Conservation (phyloP, 2,329 filamentous ascomycete species). For the Cladosporium sp. region DNA sequence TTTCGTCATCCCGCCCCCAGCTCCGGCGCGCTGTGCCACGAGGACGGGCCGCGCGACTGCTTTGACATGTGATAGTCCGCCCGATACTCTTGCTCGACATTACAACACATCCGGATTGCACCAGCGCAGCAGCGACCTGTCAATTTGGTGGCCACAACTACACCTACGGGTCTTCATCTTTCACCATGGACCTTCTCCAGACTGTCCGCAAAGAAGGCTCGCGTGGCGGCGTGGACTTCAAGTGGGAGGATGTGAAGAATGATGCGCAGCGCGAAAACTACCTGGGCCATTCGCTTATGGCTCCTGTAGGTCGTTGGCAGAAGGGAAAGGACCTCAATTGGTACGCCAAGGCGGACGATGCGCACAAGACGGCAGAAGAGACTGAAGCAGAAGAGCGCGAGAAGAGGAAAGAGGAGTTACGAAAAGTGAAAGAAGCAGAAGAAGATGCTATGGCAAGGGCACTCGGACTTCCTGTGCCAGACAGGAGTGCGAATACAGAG, state of each 20-base stretch:
- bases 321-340: constrained; percentile 66
- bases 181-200: constrained; percentile 82
- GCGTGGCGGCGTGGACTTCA: constrained; percentile 92
- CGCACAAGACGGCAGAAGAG: constrained; percentile 45
- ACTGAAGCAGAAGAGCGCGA: constrained; percentile 65
- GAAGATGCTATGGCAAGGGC: constrained; percentile 84
- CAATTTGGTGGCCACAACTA: not conserved
- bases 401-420: constrained; percentile 65
- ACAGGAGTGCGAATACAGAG: constrained; percentile 57
- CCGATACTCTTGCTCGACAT: not conserved
- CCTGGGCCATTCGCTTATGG: constrained; percentile 87
- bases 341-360: constrained; percentile 59
- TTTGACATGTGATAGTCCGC: constrained; percentile 8
- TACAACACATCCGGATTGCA: not conserved
- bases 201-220: constrained; percentile 85
- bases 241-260: constrained; percentile 88
- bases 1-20: constrained; percentile 8
- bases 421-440: constrained; percentile 81
- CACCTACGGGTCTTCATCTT: not conserved
- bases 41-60: not conserved
- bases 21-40: not conserved
- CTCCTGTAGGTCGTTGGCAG: constrained; percentile 86
- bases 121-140: not conserved
- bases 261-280: constrained; percentile 86
- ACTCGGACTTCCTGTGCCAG: constrained; percentile 71